phyloP scores from a whole-genome alignment of 805 yeast genomes.

The Maudiozyma serrabonitensis region DNA sequence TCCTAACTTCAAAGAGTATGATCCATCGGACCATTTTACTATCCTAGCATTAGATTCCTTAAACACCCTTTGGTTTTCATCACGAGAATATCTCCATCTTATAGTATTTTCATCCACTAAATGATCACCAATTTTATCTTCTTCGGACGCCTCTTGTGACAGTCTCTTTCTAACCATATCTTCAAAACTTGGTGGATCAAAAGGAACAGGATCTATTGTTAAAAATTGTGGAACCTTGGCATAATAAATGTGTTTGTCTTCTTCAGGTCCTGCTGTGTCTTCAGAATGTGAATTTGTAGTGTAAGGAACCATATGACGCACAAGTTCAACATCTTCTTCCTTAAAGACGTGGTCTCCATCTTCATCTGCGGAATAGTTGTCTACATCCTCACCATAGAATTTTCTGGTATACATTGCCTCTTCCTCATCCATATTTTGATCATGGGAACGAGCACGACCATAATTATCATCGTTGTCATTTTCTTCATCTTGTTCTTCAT shows the following conservation, averaged over 20 bases:
- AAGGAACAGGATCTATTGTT: conserved; percentile 75
- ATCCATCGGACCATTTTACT: conserved; percentile 91
- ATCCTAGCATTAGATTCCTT: conserved; percentile 86
- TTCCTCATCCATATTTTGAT: conserved; percentile 29
- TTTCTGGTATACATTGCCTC: conserved; percentile 30
- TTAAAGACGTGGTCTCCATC: conserved; percentile 27
- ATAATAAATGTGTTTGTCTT: conserved; percentile 33
- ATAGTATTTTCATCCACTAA: conserved; percentile 73
- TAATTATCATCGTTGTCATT: conserved; percentile 10
- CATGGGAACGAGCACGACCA: conserved; percentile 16
- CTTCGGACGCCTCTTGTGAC: conserved; percentile 27
- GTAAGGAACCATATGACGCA: conserved; percentile 39
- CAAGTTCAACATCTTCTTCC: conserved; percentile 30
- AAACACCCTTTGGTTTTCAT: conserved; percentile 56
- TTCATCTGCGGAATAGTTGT: conserved; percentile 23
- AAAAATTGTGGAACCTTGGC: conserved; percentile 77
- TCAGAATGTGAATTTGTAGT: conserved; percentile 24
- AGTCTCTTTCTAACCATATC: conserved; percentile 37
- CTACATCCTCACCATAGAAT: conserved; percentile 27
- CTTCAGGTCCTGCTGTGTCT: conserved; percentile 23
- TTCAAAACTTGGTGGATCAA: conserved; percentile 64
- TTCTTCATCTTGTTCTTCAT: conserved; percentile 22
- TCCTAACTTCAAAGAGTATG: conserved; percentile 77
- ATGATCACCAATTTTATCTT: conserved; percentile 50
- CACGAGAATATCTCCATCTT: conserved; percentile 87